Conservation (phyloP, 2,329 filamentous ascomycete genomes). For the Diaporthe citrichinensis region DNA sequence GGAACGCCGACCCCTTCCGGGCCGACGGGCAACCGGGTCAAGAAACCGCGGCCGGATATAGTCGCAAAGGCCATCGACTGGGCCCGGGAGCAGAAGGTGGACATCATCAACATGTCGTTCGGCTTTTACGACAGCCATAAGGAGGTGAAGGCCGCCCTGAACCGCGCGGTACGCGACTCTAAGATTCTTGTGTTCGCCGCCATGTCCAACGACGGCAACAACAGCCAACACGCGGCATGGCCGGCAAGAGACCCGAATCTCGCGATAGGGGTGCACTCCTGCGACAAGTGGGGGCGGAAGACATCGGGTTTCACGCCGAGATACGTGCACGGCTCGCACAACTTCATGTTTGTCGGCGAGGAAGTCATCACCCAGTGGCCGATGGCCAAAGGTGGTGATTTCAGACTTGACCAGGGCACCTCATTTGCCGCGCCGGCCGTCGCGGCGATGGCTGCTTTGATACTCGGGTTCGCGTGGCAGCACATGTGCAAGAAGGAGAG, state of each 20-base stretch:
- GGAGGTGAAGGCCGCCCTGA: neutral
- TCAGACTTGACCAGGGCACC: neutral
- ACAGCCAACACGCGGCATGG: neutral
- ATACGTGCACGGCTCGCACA: neutral
- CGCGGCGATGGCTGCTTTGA: constrained; percentile 2
- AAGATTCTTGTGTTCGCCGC: constrained; percentile 1
- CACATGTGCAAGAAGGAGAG: constrained; percentile 1
- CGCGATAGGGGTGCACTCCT: neutral
- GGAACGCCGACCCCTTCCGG: neutral
- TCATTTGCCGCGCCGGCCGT: constrained; percentile 3
- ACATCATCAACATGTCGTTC: constrained; percentile 26
- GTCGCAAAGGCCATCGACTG: constrained; percentile 16
- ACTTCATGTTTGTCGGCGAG: constrained; percentile 27
- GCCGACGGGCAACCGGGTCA: neutral
- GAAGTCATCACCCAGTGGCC: neutral
- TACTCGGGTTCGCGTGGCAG: neutral
- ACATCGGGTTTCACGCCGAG: neutral
- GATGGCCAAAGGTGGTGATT: neutral
- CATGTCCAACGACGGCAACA: constrained; percentile 17
- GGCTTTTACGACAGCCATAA: neutral
- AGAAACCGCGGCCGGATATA: neutral
- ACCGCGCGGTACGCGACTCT: neutral
- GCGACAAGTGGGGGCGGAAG: neutral
- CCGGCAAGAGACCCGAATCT: neutral
- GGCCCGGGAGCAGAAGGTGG: neutral